Evolutionary conservation across 495 filamentous ascomycete species (phyloP).

Genomic region (Annulohypoxylon nitens): DNA sequence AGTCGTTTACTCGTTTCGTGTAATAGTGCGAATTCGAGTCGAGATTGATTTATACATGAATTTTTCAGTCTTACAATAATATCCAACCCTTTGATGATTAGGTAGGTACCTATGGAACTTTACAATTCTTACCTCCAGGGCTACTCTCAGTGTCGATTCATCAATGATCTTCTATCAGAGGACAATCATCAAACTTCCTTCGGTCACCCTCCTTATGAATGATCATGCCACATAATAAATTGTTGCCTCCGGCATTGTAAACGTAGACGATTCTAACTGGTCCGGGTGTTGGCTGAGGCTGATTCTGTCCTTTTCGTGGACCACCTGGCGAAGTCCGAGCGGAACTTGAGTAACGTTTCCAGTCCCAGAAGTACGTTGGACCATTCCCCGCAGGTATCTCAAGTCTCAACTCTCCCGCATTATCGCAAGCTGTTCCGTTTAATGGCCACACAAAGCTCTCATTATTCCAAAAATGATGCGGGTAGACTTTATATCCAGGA

Average conservation of each 20-base stretch:
- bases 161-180: background rate
- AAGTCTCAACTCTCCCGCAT: background rate
- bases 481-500: background rate
- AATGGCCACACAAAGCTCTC: background rate
- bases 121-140: too few species aligned
- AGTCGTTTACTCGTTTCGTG: too few species aligned
- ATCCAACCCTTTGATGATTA: too few species aligned
- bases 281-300: background rate
- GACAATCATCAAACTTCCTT: background rate
- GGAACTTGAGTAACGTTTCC: background rate
- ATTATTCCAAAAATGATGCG: background rate
- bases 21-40: too few species aligned
- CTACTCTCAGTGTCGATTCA: too few species aligned
- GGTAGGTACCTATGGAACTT: too few species aligned
- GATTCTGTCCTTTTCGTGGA: background rate
- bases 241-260: background rate
- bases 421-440: background rate
- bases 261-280: conserved; percentile 5
- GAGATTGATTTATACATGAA: too few species aligned
- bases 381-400: background rate
- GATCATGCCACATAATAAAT: conserved; percentile 14
- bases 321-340: background rate
- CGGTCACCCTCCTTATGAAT: background rate
- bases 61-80: too few species aligned
- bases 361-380: background rate